Evolutionary conservation across 371 early-diverging fungal species (phyloP), one percentile per base, ranked within the genome.

Genomic region (Syncephalis fuscata): DNA sequence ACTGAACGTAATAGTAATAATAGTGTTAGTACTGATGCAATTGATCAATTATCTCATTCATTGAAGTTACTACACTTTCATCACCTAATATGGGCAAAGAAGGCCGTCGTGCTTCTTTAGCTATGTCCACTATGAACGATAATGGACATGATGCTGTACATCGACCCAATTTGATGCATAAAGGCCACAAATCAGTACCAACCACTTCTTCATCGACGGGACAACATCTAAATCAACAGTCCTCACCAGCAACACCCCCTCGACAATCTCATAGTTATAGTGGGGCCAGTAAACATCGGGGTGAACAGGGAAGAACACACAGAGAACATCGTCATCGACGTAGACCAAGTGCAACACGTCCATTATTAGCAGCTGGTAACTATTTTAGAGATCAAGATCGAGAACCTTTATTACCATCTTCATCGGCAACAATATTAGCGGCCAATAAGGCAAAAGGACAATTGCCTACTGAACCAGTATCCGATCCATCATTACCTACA

Each of bases 261-360:
- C 4, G 32, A 32, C 11, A 4, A 11, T 7, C 32, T 32, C 4
- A 32, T 32, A 60, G 53, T 26, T 46, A 51, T 20, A 57, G 57
- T 10, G 57, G 48, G 15, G 40, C 43, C 15, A 49, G 24, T 10
- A 54, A 42, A 8, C 49, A 53, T 1, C 25, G n/a, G 1, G 49
- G 25, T 11, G 3, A 40, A 3, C 39, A 48, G 19, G 44, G n/a
- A 32, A 42, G n/a, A 44, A 46, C 19, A 1, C 26, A 0, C 22
- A 10, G 32, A 7, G 32, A 32, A 32, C 11, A 48, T 46, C 15
- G 52, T 46, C 10, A 56, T 44, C 42, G 55, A 43, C 39, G 56
- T 54, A 45, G 60, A 60, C 41, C 60, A 56, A 44, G 60, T 56
- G 25, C 53, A 57, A 8, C 40, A 56, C 17, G 60, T 56, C 24